A percentile compares a stretch with the other conserved stretches of the same genome.
Conservation (phyloP, 1,284 basidiomycete species). For the Pisolithus thermaeus region DNA sequence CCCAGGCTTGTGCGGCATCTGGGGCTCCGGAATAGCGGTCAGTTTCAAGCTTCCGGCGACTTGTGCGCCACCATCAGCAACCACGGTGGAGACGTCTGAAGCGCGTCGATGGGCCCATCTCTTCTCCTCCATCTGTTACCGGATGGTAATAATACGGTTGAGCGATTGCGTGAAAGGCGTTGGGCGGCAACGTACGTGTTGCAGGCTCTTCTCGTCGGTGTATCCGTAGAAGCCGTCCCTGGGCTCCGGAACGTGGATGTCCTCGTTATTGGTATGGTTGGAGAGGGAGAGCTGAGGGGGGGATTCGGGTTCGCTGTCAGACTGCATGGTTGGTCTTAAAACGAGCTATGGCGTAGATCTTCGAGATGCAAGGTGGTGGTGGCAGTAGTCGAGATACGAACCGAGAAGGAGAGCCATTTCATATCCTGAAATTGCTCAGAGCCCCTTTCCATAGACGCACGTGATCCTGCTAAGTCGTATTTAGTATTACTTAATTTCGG, state of each 20-base stretch:
- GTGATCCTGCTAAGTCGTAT: too few species aligned
- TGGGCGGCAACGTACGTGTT: slow-evolving; percentile 48
- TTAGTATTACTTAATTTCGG: too few species aligned
- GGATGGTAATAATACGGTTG: slow-evolving; percentile 1
- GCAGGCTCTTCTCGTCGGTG: slow-evolving; percentile 64
- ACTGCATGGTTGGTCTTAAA: too few species aligned
- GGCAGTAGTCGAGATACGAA: too few species aligned
- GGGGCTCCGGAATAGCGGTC: slow-evolving; percentile 32
- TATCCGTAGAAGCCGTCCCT: slow-evolving; percentile 73
- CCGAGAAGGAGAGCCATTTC: too few species aligned
- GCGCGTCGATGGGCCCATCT: slow-evolving; percentile 55
- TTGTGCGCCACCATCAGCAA: slow-evolving; percentile 37
- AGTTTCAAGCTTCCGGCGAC: slow-evolving; percentile 36
- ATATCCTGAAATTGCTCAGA: too few species aligned
- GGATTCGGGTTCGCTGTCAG: not conserved
- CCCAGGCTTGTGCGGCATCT: slow-evolving; percentile 20
- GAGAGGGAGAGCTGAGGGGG: slow-evolving; percentile 3
- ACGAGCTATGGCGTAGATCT: too few species aligned
- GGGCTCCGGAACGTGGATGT: slow-evolving; percentile 49
- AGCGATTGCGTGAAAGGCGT: not conserved
- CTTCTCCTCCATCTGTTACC: slow-evolving; percentile 66
- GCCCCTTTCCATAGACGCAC: too few species aligned
- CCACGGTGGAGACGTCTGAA: slow-evolving; percentile 29
- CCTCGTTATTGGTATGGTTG: slow-evolving; percentile 10
- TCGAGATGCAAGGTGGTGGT: too few species aligned